phyloP scores from a whole-genome alignment of 108 stramenopile genomes.

The Schizochytrium sp. region DNA sequence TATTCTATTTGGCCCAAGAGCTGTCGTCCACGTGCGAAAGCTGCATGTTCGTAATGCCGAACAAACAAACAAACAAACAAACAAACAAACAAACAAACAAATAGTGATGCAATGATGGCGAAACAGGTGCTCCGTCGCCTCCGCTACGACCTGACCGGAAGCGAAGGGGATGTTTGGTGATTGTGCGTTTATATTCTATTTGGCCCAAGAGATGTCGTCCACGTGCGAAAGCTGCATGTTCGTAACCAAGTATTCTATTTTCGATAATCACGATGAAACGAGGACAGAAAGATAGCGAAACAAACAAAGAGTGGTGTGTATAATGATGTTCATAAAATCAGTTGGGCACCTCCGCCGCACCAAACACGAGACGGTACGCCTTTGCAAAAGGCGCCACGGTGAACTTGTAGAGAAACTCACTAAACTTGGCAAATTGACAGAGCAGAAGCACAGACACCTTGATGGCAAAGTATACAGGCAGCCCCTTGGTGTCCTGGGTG shows the following conservation, averaged over 20 bases:
- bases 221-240: too few species aligned
- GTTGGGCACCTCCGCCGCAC: not conserved
- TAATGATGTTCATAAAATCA: not conserved
- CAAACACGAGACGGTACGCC: not conserved
- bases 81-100: too few species aligned
- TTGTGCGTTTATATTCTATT: too few species aligned
- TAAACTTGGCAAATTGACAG: not conserved
- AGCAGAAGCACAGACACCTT: not conserved
- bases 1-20: too few species aligned
- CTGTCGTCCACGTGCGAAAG: too few species aligned
- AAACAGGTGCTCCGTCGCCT: not conserved
- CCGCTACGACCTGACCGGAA: not conserved
- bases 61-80: too few species aligned
- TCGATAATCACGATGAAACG: too few species aligned
- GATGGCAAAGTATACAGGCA: not conserved
- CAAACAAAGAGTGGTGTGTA: too few species aligned
- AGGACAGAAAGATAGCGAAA: too few species aligned
- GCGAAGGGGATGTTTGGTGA: not conserved
- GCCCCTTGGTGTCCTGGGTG: not conserved
- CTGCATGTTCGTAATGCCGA: too few species aligned
- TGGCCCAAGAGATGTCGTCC: too few species aligned
- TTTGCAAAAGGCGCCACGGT: not conserved
- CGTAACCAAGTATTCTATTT: too few species aligned
- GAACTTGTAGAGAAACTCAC: not conserved
- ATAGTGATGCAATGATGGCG: not conserved